These are phyloP conservation scores for Wilcoxina mikolae DNA, from an alignment of 495 filamentous ascomycete species.

Conservation along the genomic window DNA sequence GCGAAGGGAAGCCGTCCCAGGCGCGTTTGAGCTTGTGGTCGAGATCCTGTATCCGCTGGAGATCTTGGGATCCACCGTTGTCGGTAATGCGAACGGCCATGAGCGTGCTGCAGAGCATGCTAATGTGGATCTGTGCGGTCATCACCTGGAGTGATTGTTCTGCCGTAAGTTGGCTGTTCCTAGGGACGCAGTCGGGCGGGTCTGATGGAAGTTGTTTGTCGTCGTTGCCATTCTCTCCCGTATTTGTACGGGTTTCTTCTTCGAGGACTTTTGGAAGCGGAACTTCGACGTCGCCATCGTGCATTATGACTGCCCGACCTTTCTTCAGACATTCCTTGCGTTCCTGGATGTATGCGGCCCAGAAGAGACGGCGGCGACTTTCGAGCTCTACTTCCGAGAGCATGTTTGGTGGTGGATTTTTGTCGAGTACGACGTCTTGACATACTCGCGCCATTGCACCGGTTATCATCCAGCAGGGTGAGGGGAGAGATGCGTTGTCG, in stretches of 20 bases:
- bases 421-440: conserved; percentile 26
- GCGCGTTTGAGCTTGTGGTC: conserved; percentile 26
- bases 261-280: not conserved
- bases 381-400: conserved; percentile 16
- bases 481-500: conserved; percentile 26
- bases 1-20: conserved; percentile 25
- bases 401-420: conserved; percentile 15
- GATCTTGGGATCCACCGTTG: conserved; percentile 20
- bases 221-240: not conserved
- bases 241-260: not conserved
- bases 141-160: conserved; percentile 14
- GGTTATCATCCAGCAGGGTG: conserved; percentile 28
- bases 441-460: conserved; percentile 25
- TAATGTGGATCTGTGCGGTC: conserved; percentile 22
- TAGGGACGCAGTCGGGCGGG: not conserved
- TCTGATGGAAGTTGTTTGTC: conserved; percentile 2
- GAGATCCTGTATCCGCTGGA: conserved; percentile 16
- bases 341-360: conserved; percentile 28
- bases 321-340: conserved; percentile 24
- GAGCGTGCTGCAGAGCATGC: conserved; percentile 13
- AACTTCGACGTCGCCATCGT: conserved; percentile 24
- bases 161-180: not conserved
- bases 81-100: conserved; percentile 15
- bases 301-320: conserved; percentile 21
- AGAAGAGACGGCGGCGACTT: conserved; percentile 25